Evolutionary conservation across 2,329 filamentous ascomycete genomes (phyloP).

Genomic region (Phoma sp.): DNA sequence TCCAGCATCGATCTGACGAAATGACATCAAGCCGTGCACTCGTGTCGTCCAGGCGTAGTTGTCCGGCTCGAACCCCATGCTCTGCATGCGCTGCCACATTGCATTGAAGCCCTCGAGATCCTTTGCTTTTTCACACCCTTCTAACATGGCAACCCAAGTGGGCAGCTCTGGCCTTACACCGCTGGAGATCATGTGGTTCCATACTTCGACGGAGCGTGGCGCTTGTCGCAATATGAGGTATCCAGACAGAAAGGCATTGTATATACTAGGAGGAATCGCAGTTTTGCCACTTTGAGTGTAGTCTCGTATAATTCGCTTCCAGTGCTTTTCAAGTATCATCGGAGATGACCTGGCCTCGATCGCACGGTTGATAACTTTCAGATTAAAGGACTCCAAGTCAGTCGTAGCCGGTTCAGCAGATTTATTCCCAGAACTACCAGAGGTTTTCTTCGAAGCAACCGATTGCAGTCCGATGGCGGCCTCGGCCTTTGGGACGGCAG

Average conservation of each 20-base stretch:
- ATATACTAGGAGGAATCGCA: constrained; percentile 42
- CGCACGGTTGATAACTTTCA: constrained; percentile 34
- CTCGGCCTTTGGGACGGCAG: constrained; percentile 33
- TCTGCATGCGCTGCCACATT: constrained; percentile 70
- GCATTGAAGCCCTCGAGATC: constrained; percentile 66
- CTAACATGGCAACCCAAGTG: constrained; percentile 76
- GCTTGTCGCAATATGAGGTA: constrained; percentile 54
- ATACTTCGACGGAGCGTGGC: constrained; percentile 58
- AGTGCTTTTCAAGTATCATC: constrained; percentile 27
- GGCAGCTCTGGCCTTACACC: constrained; percentile 65
- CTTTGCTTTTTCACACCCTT: constrained; percentile 67
- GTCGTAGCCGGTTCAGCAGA: constrained; percentile 12
- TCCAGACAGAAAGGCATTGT: constrained; percentile 54
- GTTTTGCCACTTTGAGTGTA: constrained; percentile 25
- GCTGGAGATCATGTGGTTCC: constrained; percentile 62
- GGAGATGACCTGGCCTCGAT: constrained; percentile 24
- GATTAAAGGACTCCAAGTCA: constrained; percentile 32
- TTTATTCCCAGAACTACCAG: too few species aligned
- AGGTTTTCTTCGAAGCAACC: too few species aligned
- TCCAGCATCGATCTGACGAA: constrained; percentile 61
- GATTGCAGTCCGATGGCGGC: constrained; percentile 11
- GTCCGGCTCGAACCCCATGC: constrained; percentile 67
- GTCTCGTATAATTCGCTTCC: constrained; percentile 26
- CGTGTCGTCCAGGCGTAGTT: constrained; percentile 71
- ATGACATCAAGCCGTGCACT: constrained; percentile 68